These are phyloP conservation scores for Phytophthora citrophthora DNA, from an alignment of 352 stramenopile species.

Conservation along the genomic window DNA sequence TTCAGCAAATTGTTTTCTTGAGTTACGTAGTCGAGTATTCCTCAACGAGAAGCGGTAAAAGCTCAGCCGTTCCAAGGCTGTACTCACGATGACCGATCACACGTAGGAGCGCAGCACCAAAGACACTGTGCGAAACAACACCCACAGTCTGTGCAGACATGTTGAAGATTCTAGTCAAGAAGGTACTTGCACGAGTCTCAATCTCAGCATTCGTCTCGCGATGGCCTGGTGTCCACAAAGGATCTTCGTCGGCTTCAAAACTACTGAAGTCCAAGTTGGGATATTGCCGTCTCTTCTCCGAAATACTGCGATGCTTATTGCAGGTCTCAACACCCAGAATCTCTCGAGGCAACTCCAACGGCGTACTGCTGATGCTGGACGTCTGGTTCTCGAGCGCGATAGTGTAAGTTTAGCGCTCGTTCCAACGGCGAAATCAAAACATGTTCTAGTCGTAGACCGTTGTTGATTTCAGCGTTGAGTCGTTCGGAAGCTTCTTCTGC, in stretches of 20 bases:
- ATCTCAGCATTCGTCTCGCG: constrained; percentile 27
- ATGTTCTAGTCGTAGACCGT: constrained; percentile 20
- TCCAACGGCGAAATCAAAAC: constrained; percentile 36
- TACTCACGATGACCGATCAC: constrained; percentile 38
- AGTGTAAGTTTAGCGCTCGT: constrained; percentile 28
- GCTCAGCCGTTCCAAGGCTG: constrained; percentile 32
- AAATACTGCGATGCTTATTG: constrained; percentile 30
- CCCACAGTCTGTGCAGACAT: constrained; percentile 19
- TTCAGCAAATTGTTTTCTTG: background rate
- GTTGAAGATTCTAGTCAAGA: constrained; percentile 28
- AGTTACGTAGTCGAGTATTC: constrained; percentile 5
- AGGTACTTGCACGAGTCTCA: constrained; percentile 24
- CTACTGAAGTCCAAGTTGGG: constrained; percentile 24
- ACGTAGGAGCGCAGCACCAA: constrained; percentile 32
- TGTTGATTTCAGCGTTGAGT: constrained; percentile 24
- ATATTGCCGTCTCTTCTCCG: constrained; percentile 28
- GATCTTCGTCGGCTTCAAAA: constrained; percentile 28
- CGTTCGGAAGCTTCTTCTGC: constrained; percentile 11
- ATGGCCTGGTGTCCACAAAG: constrained; percentile 34
- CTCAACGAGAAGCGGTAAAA: constrained; percentile 37
- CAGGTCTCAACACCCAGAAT: constrained; percentile 29
- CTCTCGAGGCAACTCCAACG: constrained; percentile 32
- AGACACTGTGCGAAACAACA: constrained; percentile 37
- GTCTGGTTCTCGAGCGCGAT: constrained; percentile 31
- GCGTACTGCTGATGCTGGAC: constrained; percentile 11